Percentiles rank a stretch among this genome's conserved stretches.
phyloP scores from a whole-genome alignment of 129 eudicot species.

The Mikania micrantha region DNA sequence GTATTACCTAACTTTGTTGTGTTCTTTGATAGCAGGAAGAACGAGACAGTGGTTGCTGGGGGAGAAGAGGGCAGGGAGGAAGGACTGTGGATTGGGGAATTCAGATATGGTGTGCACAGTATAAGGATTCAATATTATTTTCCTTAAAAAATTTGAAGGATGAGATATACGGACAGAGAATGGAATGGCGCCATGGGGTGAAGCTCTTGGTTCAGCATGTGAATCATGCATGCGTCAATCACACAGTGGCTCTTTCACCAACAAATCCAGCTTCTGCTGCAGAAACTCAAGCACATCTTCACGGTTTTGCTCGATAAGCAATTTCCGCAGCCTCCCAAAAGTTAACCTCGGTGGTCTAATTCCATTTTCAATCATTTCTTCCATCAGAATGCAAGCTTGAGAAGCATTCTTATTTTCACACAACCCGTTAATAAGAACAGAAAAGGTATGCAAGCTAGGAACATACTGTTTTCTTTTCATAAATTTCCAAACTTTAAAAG shows the following conservation, averaged over 20 bases:
- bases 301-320: constrained; percentile 76
- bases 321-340: constrained; percentile 61
- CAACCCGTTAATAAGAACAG: constrained; percentile 68
- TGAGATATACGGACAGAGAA: too few relatives aligned
- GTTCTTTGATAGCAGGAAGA: too few relatives aligned
- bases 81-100: too few relatives aligned
- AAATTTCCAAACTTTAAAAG: constrained; percentile 73
- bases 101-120: too few relatives aligned
- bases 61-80: too few relatives aligned
- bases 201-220: neutral
- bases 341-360: constrained; percentile 76
- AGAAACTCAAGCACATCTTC: constrained; percentile 78
- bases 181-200: too few relatives aligned
- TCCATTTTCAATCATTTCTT: constrained; percentile 95
- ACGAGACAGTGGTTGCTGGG: too few relatives aligned
- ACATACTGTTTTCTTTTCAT: constrained; percentile 80
- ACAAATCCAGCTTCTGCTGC: constrained; percentile 63
- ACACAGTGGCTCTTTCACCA: constrained; percentile 88
- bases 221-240: constrained; percentile 37
- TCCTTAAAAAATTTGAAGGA: too few relatives aligned
- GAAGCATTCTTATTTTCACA: constrained; percentile 66
- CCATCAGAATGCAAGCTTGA: constrained; percentile 81
- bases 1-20: too few relatives aligned
- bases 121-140: too few relatives aligned
- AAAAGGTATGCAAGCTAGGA: constrained; percentile 88